Evolutionary conservation across 768 basidiomycete genomes (phyloP).

Genomic region (Gelatoporia subvermispora): DNA sequence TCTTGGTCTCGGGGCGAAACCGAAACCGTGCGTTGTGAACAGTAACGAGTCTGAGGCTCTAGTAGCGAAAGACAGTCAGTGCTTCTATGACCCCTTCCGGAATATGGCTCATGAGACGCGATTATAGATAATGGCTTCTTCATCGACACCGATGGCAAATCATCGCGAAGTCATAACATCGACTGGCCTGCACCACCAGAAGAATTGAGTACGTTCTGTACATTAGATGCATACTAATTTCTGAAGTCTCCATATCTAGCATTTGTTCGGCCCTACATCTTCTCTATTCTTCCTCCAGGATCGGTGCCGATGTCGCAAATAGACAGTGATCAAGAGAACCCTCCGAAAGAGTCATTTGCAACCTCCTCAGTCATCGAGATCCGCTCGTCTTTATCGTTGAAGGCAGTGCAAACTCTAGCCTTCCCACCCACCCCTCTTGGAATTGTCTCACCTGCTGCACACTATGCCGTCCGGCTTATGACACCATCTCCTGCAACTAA

Average conservation of each 20-base stretch:
- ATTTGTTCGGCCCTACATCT: slow-evolving; percentile 71
- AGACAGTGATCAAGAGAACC: slow-evolving; percentile 16
- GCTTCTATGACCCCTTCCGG: too few relatives aligned
- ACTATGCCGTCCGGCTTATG: slow-evolving; percentile 60
- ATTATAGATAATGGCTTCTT: slow-evolving; percentile 61
- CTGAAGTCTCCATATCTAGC: slow-evolving; percentile 33
- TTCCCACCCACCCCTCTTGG: slow-evolving; percentile 50
- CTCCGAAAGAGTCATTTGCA: slow-evolving; percentile 33
- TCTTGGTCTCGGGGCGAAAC: slow-evolving; percentile 69
- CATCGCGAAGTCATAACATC: slow-evolving; percentile 44
- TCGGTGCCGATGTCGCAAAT: slow-evolving; percentile 38
- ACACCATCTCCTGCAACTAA: slow-evolving; percentile 48
- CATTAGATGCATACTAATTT: not conserved
- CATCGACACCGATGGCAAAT: slow-evolving; percentile 55
- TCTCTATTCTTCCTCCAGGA: slow-evolving; percentile 70
- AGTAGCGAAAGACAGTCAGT: slow-evolving; percentile 76
- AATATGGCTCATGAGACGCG: not conserved
- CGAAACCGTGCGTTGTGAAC: slow-evolving; percentile 56
- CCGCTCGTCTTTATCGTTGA: slow-evolving; percentile 63
- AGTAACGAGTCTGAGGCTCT: slow-evolving; percentile 60
- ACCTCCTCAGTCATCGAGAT: slow-evolving; percentile 64
- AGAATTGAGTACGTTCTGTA: slow-evolving; percentile 54
- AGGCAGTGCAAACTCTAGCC: slow-evolving; percentile 53
- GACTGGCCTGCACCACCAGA: slow-evolving; percentile 81
- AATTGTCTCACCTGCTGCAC: slow-evolving; percentile 5